Base-by-base conservation (phyloP, 192 early-diverging fungal species). In the Glomus cerebriforme region DNA sequence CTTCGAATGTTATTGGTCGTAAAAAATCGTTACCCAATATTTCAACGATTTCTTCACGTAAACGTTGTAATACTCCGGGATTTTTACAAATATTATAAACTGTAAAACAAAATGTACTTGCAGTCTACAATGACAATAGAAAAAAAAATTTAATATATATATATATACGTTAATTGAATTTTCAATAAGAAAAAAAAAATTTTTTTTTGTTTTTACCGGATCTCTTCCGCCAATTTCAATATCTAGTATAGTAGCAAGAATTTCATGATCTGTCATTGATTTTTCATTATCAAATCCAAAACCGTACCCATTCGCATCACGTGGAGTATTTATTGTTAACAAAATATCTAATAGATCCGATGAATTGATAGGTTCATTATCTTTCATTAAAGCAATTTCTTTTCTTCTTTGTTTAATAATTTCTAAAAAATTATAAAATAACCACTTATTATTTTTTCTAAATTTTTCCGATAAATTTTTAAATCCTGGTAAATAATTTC, bases 1-100 rank as follows among this genome's bases (percentile, higher is more conserved):
- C 69, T 72, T 72, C 69, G 34, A 72, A 72, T 24, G 22, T 45
- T 72, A 72, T 72, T 26, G 32, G 69, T 34, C n/a, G 69, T 65
- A 54, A 54, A 22, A 54, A 54, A 58, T 74, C 73, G 27, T 13
- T 74, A 12, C 73, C 73, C 19, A 74, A 26, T 31, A 74, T 26
- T n/a, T 49, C 26, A 27, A 27, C 7, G 17, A 74, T 32, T 74
- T 74, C 73, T 54, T 74, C 39, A 19, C 15, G 73, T 15, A 74
- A 47, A 59, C 49, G 29, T 13, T 37, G 22, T 59, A 49, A 49
- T 1, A 74, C 73, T 74, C 17, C 49, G 1, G 73, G 54, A 31
- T 74, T 13, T 59, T 74, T 27, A 1, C 24, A 59, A 31, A 74
- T 59, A 74, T 32, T 31, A 47, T 74, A 74, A 31, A 74, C 73